Conservation (phyloP, 2,329 filamentous ascomycete genomes). For the Cladophialophora bantiana region DNA sequence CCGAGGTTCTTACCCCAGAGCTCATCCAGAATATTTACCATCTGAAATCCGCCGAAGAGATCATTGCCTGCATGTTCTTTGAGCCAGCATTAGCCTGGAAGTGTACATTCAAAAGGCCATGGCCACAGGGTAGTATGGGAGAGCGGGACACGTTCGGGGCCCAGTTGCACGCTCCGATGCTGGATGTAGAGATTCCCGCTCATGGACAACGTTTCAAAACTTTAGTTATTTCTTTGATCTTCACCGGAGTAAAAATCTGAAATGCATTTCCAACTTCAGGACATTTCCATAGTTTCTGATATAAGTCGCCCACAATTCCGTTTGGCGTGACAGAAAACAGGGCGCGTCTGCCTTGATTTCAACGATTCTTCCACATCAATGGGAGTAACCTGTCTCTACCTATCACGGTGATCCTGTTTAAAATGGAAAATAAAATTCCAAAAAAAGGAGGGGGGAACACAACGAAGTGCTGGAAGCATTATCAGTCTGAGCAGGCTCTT, state of each 20-base stretch:
- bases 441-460: no score
- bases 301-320: not conserved
- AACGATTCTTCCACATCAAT: not conserved
- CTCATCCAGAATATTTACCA: conserved; percentile 41
- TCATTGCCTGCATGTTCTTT: conserved; percentile 50
- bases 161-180: conserved; percentile 47
- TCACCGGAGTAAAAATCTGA: not conserved
- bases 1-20: conserved; percentile 45
- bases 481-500: not conserved
- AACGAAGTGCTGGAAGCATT: not conserved
- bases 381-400: not conserved
- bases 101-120: conserved; percentile 50
- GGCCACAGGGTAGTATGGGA: conserved; percentile 42
- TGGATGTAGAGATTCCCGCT: no score
- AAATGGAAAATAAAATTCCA: not conserved
- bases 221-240: not conserved
- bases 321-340: conserved; percentile 2
- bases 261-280: not conserved
- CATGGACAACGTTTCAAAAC: not conserved
- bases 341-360: not conserved
- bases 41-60: conserved; percentile 31
- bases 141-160: conserved; percentile 50
- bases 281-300: not conserved
- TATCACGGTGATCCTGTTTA: not conserved
- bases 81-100: conserved; percentile 58